Percentiles rank a stretch among this genome's conserved stretches.
phyloP scores from a whole-genome alignment of 345 rosid genomes.

The Cardiospermum halicacabum region DNA sequence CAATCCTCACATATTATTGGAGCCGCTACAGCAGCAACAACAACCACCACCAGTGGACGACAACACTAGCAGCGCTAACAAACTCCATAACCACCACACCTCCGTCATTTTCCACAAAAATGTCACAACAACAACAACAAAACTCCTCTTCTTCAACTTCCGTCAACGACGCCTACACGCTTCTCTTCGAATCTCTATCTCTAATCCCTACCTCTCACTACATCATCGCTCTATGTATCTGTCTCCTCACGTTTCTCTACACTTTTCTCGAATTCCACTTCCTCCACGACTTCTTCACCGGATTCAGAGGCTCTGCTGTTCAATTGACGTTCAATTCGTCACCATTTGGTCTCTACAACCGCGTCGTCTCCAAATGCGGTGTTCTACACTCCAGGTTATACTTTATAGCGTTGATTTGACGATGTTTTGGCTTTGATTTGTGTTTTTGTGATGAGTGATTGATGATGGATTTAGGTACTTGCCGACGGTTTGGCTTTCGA shows the following conservation, averaged over 20 bases:
- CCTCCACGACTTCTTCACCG: constrained; percentile 45
- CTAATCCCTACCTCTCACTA: constrained; percentile 55
- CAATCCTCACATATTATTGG: no score
- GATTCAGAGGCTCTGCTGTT: constrained; percentile 41
- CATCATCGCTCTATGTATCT: constrained; percentile 23
- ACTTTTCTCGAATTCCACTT: constrained; percentile 65
- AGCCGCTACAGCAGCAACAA: no score
- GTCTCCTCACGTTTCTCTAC: constrained; percentile 42
- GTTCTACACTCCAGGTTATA: constrained; percentile 64
- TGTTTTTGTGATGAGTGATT: no score
- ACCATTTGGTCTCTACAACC: constrained; percentile 42
- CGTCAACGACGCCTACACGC: constrained; percentile 48
- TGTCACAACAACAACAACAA: background rate
- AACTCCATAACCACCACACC: no score
- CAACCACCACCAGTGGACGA: no score
- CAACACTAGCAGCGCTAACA: no score
- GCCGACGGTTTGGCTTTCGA: constrained; percentile 78
- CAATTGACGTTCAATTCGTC: constrained; percentile 37
- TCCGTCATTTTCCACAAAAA: background rate
- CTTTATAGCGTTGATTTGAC: background rate
- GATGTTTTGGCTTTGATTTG: no score
- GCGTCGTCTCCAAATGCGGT: constrained; percentile 59
- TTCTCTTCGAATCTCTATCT: constrained; percentile 38
- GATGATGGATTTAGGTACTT: constrained; percentile 45
- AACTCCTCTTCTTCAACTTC: constrained; percentile 32